Evolutionary conservation across 345 rosid genomes (phyloP), one percentile per base, ranked within the genome.

Genomic region (Boechera divaricarpa): DNA sequence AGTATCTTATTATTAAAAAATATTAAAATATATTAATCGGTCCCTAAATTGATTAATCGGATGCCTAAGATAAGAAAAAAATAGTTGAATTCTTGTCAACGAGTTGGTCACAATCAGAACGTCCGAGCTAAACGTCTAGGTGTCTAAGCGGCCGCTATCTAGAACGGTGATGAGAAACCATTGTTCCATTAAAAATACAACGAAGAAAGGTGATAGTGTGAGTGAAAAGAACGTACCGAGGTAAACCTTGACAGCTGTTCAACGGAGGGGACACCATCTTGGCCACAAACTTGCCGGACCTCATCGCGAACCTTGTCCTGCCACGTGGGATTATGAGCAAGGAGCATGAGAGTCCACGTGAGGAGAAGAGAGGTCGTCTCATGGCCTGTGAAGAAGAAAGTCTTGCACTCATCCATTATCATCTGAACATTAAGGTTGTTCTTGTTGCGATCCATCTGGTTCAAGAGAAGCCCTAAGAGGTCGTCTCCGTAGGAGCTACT

Each of bases 351-450:
- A 4, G 98, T 89, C 99, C 99, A 95, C 1, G 99, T 95, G 52
- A 95, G 94, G 48, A 92, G 80, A 32, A 91, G 85, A 28, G 99
- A 85, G 3, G 98, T 91, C 10, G 99, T 92, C 80, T 95, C 99
- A 63, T 95, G 98, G 39, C 99, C 99, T 5, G 97, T 94, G 61
- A 95, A 95, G 84, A 92, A 92, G 84, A 95, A 92, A 32, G 99
- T 95, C 56, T 95, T 95, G 86, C 97, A 91, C 61, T 92, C 97
- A 60, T 95, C 99, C 99, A 95, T 92, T 41, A 95, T 87, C 82
- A 92, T 44, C 73, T 92, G 99, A n/a, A 87, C 70, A 68, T 86
- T 86, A 47, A 86, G 56, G 55, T 84, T 86, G 56, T 77, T 78
- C 2, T 74, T 74, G 54, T 74, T 74, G 16, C 33, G 12, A 63